Percentiles rank a stretch among this genome's conserved stretches.
phyloP scores from a whole-genome alignment of 2,329 filamentous ascomycete species.

The Phialophora chinensis region DNA sequence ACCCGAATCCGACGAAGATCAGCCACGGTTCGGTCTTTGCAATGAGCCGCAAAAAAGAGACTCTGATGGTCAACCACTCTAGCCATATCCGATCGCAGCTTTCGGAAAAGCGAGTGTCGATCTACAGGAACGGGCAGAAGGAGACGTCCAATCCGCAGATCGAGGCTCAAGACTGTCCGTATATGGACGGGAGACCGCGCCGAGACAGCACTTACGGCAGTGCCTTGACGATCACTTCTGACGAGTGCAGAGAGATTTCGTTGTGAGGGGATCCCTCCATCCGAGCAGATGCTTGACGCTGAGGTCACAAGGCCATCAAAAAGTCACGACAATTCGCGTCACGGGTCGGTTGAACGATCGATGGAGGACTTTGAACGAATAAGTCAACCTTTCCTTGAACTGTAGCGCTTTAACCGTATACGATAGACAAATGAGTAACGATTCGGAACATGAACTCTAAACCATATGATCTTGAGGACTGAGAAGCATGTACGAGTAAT shows the following conservation, averaged over 20 bases:
- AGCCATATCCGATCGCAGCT: neutral
- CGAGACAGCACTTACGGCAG: conserved; percentile 6
- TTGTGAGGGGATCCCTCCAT: neutral
- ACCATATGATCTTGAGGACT: neutral
- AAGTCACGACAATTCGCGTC: neutral
- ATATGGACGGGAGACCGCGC: conserved; percentile 9
- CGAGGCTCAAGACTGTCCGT: conserved; percentile 1
- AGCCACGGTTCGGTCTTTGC: conserved; percentile 9
- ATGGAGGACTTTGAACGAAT: neutral
- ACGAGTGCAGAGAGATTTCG: neutral
- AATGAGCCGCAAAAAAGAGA: neutral
- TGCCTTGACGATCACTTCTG: neutral
- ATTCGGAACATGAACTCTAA: neutral
- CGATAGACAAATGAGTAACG: neutral
- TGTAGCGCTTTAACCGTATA: neutral
- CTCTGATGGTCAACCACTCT: neutral
- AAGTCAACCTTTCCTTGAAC: neutral
- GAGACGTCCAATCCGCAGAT: neutral
- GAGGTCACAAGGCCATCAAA: neutral
- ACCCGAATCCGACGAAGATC: conserved; percentile 8
- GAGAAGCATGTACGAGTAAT: neutral
- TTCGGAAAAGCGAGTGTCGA: neutral
- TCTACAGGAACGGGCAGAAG: neutral
- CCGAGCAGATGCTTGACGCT: neutral
- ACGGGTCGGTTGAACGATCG: neutral